Conservation (phyloP, 495 filamentous ascomycete species). For the Penicillium angulare region DNA sequence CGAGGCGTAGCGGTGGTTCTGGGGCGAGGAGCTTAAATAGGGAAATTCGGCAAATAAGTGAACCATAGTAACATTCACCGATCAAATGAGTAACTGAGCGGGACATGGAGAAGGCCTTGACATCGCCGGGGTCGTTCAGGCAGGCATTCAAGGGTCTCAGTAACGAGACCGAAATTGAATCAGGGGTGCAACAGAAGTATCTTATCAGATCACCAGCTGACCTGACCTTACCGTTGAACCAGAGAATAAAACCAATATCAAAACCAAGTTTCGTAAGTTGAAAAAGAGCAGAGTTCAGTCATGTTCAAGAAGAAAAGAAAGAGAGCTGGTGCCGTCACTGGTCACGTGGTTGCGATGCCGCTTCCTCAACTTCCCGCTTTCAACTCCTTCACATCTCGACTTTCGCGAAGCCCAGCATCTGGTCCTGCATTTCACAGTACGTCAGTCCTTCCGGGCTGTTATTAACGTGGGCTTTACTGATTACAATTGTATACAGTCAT, state of each 20-base stretch:
- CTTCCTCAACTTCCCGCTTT: constrained; percentile 5
- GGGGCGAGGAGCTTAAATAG: background rate
- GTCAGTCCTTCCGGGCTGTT: too few species aligned
- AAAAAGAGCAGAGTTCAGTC: background rate
- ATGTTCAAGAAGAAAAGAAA: background rate
- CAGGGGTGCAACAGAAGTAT: background rate
- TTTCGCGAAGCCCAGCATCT: constrained; percentile 1
- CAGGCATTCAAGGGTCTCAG: constrained; percentile 3
- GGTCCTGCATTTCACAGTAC: background rate
- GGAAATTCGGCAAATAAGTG: background rate
- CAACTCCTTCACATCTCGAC: background rate
- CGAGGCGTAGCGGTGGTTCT: background rate
- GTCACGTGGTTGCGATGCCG: constrained; percentile 2
- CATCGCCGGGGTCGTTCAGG: constrained; percentile 6
- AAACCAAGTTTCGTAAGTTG: background rate
- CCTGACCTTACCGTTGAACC: background rate
- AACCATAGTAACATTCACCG: constrained; percentile 1
- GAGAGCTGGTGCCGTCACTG: background rate
- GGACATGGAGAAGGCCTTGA: background rate
- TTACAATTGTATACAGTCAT: constrained; percentile 34
- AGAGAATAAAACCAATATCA: background rate
- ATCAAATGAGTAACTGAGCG: background rate
- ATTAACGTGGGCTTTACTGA: too few species aligned
- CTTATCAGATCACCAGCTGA: background rate
- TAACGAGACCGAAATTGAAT: background rate